These are phyloP conservation scores for Geotrichum cucujoidarum DNA, from an alignment of 1,139 yeast species.

Conservation along the genomic window DNA sequence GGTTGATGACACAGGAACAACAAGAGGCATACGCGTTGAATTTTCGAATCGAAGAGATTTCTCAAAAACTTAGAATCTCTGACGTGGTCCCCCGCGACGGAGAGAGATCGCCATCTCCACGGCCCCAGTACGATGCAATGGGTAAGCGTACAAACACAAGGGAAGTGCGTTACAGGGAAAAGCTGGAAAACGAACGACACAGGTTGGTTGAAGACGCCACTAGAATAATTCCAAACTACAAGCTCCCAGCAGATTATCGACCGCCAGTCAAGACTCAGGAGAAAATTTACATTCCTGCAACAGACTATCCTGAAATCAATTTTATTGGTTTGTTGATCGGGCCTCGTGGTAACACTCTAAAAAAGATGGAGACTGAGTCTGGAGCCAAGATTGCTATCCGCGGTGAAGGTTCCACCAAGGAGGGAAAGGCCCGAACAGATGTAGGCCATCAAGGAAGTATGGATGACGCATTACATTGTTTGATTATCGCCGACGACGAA, in stretches of 20 bases:
- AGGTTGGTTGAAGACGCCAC: constrained; percentile 68
- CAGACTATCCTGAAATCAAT: constrained; percentile 87
- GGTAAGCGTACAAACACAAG: constrained; percentile 87
- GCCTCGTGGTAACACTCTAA: constrained; percentile 89
- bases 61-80: constrained; percentile 50
- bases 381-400: constrained; percentile 85
- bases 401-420: constrained; percentile 93
- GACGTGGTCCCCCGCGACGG: constrained; percentile 40
- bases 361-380: constrained; percentile 72
- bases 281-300: constrained; percentile 78
- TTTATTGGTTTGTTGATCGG: constrained; percentile 89
- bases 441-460: constrained; percentile 45
- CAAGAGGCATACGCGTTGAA: constrained; percentile 71
- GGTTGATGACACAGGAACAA: constrained; percentile 77
- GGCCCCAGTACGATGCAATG: constrained; percentile 77
- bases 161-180: constrained; percentile 57
- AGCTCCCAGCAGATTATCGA: constrained; percentile 73
- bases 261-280: constrained; percentile 72
- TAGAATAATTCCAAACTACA: constrained; percentile 67
- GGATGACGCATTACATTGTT: constrained; percentile 82
- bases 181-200: constrained; percentile 75
- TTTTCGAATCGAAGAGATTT: constrained; percentile 75
- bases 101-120: constrained; percentile 74
- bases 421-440: constrained; percentile 61
- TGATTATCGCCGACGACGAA: constrained; percentile 78